Percentiles rank a stretch among this genome's conserved stretches.
Conservation (phyloP, 2,329 filamentous ascomycete genomes). For the Salinomyces thailandicus region DNA sequence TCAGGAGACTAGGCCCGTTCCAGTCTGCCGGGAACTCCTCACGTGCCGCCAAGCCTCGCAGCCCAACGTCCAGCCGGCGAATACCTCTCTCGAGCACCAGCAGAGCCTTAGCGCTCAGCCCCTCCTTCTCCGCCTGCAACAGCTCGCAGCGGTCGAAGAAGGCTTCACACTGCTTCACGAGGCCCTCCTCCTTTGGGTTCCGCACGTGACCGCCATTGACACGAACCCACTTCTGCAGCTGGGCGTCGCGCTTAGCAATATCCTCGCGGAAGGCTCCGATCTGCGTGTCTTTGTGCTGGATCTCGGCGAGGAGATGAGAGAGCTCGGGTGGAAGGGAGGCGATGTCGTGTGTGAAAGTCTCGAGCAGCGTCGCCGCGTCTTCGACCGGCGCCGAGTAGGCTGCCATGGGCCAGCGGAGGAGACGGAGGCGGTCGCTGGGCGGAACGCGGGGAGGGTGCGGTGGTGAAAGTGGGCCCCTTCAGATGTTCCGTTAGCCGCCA, state of each 20-base stretch:
- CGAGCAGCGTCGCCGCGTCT: constrained; percentile 59
- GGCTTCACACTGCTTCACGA: constrained; percentile 55
- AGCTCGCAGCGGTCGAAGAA: constrained; percentile 59
- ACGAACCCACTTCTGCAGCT: constrained; percentile 74
- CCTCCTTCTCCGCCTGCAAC: constrained; percentile 65
- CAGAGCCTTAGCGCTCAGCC: constrained; percentile 54
- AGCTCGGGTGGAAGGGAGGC: constrained; percentile 75
- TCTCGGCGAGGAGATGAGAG: constrained; percentile 73
- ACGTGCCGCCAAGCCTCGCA: constrained; percentile 48
- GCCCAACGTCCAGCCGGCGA: constrained; percentile 51
- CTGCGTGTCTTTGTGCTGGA: constrained; percentile 65
- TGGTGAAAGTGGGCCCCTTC: no score
- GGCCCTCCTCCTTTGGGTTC: constrained; percentile 64
- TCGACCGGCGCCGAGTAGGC: constrained; percentile 30
- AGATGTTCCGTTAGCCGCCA: no score
- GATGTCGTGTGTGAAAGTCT: constrained; percentile 66
- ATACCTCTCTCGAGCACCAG: constrained; percentile 54
- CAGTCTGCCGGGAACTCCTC: constrained; percentile 50
- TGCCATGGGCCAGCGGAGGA: no score
- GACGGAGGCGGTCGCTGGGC: no score
- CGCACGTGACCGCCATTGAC: constrained; percentile 60
- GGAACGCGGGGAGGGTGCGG: no score
- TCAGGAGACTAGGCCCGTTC: constrained; percentile 48
- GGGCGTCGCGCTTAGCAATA: constrained; percentile 61
- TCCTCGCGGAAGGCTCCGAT: constrained; percentile 58